Conservation (phyloP, 306 rosid genomes). For the Sindora glabra region DNA sequence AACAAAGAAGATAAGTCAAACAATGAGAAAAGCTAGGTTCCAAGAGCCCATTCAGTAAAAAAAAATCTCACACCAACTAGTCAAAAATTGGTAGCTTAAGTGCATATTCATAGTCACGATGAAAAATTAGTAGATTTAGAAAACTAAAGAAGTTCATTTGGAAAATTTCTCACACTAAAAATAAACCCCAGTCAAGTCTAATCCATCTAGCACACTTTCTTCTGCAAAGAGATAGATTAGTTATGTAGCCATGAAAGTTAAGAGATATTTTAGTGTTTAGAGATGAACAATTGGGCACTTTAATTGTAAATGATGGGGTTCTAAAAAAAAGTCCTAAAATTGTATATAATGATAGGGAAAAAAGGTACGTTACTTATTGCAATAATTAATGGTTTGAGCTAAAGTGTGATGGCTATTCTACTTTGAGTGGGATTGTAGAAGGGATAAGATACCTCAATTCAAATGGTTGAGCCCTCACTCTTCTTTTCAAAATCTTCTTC, state of each 20-base stretch:
- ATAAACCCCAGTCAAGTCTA: neutral
- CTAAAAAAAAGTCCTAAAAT: too few species aligned
- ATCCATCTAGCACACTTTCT: neutral
- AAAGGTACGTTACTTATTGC: too few species aligned
- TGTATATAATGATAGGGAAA: too few species aligned
- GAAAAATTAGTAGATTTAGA: too few species aligned
- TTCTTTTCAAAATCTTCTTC: constrained; percentile 46
- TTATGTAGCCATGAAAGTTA: too few species aligned
- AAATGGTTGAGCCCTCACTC: constrained; percentile 46
- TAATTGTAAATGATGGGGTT: too few species aligned
- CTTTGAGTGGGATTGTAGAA: too few species aligned
- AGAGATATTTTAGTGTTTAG: too few species aligned
- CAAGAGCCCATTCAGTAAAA: neutral
- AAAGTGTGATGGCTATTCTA: too few species aligned
- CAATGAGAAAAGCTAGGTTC: neutral
- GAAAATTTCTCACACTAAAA: neutral
- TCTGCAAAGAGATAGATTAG: too few species aligned
- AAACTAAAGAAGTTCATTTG: neutral
- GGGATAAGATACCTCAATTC: constrained; percentile 53
- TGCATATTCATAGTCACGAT: neutral
- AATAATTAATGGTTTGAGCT: too few species aligned
- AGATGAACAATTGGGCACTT: too few species aligned
- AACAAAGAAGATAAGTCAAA: neutral
- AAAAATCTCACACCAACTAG: neutral
- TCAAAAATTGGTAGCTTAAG: constrained; percentile 7